These are phyloP conservation scores for Anethum foeniculum DNA, from an alignment of 140 eudicot species.

Conservation along the genomic window DNA sequence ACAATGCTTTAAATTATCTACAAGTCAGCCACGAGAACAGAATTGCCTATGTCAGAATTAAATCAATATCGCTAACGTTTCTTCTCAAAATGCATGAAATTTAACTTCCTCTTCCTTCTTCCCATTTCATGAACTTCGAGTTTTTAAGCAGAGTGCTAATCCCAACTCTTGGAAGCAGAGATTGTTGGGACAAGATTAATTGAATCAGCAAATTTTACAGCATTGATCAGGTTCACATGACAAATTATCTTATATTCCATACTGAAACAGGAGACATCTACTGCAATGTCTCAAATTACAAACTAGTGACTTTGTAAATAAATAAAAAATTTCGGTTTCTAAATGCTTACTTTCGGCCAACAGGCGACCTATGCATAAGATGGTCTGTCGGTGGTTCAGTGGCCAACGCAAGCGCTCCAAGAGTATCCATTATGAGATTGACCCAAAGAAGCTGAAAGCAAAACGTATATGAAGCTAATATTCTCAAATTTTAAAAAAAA, in stretches of 20 bases:
- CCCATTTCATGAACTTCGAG: background rate
- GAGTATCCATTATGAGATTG: conserved; percentile 94
- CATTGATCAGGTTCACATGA: background rate
- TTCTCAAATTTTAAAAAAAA: background rate
- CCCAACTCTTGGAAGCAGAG: background rate
- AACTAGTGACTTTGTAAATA: too few relatives aligned
- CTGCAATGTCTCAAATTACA: background rate
- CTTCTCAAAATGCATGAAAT: background rate
- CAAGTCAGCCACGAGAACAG: background rate
- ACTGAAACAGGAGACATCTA: background rate
- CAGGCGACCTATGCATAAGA: conserved; percentile 88
- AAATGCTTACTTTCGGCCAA: conserved; percentile 67
- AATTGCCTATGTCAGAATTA: background rate
- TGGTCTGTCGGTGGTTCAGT: conserved; percentile 98
- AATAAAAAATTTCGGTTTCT: background rate
- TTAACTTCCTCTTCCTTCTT: background rate
- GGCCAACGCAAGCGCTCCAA: conserved; percentile 96
- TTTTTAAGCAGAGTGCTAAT: background rate
- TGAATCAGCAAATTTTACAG: background rate
- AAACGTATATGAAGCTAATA: background rate
- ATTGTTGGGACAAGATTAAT: background rate
- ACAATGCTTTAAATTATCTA: background rate
- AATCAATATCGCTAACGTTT: background rate
- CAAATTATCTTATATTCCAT: background rate
- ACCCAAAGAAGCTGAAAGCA: conserved; percentile 93